Percentiles rank a stretch among this genome's conserved stretches.
These are phyloP conservation scores for Chaetomiaceae sp. DNA, from an alignment of 2,329 filamentous ascomycete species.

Conservation along the genomic window DNA sequence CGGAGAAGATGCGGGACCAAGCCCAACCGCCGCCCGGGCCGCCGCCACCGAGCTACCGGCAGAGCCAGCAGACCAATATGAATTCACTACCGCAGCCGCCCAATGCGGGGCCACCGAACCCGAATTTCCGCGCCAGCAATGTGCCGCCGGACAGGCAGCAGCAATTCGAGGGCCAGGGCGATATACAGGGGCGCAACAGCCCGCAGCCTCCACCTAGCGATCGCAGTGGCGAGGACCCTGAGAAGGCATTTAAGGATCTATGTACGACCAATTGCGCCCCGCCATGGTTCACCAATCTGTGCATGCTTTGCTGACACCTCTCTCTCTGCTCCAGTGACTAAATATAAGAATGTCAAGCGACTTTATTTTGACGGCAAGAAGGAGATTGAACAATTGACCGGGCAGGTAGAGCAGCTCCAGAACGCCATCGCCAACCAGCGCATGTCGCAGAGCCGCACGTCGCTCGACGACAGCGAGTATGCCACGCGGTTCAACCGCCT, in stretches of 20 bases:
- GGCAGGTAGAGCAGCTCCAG: constrained; percentile 88
- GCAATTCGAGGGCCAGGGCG: constrained; percentile 42
- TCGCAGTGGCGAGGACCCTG: constrained; percentile 41
- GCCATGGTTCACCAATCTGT: not conserved
- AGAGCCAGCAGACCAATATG: constrained; percentile 43
- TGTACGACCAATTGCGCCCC: constrained; percentile 38
- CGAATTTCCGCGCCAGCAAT: constrained; percentile 38
- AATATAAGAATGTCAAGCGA: constrained; percentile 97
- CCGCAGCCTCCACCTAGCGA: constrained; percentile 47
- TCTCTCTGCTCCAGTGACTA: constrained; percentile 61
- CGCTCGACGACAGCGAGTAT: constrained; percentile 94
- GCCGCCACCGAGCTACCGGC: constrained; percentile 49
- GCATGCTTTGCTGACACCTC: constrained; percentile 31
- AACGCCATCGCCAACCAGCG: constrained; percentile 97
- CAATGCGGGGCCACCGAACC: constrained; percentile 31
- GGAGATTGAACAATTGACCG: constrained; percentile 82
- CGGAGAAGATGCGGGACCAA: constrained; percentile 41
- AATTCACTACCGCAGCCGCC: constrained; percentile 39
- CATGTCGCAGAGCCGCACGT: constrained; percentile 88
- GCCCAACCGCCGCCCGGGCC: constrained; percentile 42
- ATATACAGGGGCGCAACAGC: constrained; percentile 50
- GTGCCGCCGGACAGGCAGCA: constrained; percentile 35
- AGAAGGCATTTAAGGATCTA: constrained; percentile 55
- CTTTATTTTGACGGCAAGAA: constrained; percentile 95
- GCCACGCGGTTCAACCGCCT: constrained; percentile 81